These are phyloP conservation scores for Talaromyces verruculosus DNA, from an alignment of 2,329 filamentous ascomycete species.

Conservation along the genomic window DNA sequence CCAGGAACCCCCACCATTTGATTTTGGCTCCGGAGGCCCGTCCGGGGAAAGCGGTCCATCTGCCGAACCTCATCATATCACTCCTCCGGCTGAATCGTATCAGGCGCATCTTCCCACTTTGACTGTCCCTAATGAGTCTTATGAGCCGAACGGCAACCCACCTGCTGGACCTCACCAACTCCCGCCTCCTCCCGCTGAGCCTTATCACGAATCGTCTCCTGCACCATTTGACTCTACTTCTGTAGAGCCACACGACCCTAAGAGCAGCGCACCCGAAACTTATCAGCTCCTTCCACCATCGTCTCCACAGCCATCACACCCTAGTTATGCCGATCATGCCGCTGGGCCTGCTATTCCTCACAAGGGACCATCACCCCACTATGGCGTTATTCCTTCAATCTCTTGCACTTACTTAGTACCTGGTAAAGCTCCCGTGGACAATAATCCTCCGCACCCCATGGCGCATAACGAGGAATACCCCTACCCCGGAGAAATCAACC, in stretches of 20 bases:
- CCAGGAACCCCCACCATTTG: background rate
- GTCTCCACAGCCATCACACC: background rate
- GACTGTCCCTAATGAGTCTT: background rate
- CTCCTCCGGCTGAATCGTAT: background rate
- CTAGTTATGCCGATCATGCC: background rate
- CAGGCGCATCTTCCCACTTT: background rate
- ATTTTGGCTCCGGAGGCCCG: too few relatives aligned
- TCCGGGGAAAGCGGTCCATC: background rate
- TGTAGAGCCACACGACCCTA: background rate
- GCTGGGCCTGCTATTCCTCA: background rate
- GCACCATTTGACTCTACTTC: background rate
- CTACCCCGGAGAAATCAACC: background rate
- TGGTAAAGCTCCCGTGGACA: background rate
- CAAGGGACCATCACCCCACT: background rate
- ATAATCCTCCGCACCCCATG: background rate
- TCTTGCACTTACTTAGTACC: background rate
- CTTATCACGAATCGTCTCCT: background rate
- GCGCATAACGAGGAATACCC: background rate
- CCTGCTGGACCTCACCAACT: background rate
- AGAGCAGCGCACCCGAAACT: background rate
- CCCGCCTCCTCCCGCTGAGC: background rate
- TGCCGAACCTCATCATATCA: background rate
- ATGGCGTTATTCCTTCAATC: background rate
- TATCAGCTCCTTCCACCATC: background rate
- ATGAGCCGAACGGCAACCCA: background rate